Evolutionary conservation across 352 stramenopile genomes (phyloP), one percentile per base, ranked within the genome.

Genomic region (Globisporangium ultimum): DNA sequence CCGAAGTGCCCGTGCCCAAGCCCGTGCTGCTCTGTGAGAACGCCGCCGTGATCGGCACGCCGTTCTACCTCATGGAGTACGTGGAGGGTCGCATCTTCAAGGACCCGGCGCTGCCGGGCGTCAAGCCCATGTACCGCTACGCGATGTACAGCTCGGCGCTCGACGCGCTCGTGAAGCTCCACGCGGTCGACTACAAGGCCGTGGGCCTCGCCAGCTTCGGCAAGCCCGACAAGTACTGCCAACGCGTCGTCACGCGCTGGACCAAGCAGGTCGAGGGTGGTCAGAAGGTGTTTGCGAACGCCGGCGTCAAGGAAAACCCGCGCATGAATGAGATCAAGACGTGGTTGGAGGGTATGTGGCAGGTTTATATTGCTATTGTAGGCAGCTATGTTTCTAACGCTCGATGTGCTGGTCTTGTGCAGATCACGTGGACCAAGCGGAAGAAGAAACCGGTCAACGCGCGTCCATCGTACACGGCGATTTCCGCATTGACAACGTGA

Each of bases 401-500:
- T 28, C 17, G 12, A 1, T 42, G 13, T 22, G n/a, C n/a, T n/a
- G 4, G 18, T 7, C 1, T 58, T 1, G 1, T 1, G 24, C 24
- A 56, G 36, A 60, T 7, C 62, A 84, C 22, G 79, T 77, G 15
- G 74, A 83, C 17, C 63, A 63, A 5, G 78, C 78, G 3, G 78
- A 88, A 22, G 63, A 70, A 45, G 79, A 85, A 24, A 87, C 67
- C 2, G 58, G 68, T 11, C 55, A 61, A 50, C 63, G 60, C 45
- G 54, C 68, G 2, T 67, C 71, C 43, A 80, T 96, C 48, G 84
- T 95, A 8, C 88, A 96, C 61, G 88, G 88, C 54, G 88, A 96
- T 66, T 96, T 92, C 71, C 84, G 82, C 43, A 80, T 96, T 22
- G 88, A 95, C 64, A 96, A 96, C 62, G 60, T 89, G 57, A 91